These are phyloP conservation scores for Tetraselmis chui DNA, from an alignment of 139 green algal species.

Conservation along the genomic window DNA sequence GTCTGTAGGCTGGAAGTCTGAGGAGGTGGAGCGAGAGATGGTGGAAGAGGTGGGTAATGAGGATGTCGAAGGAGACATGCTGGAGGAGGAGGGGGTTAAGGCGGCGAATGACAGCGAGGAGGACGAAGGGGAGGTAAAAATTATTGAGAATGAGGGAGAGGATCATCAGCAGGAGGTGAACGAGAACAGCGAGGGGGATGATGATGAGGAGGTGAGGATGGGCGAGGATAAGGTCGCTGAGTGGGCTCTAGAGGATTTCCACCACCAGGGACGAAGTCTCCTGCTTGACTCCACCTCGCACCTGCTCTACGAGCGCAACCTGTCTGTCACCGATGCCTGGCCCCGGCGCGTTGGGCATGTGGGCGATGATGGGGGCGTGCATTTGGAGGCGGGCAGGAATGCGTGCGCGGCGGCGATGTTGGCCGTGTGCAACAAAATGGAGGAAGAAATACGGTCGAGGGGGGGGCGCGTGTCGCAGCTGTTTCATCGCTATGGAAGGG, in stretches of 20 bases:
- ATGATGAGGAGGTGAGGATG: no score
- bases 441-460: constrained; percentile 22
- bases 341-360: background rate
- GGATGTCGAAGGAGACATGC: no score
- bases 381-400: background rate
- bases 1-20: no score
- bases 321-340: background rate
- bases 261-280: background rate
- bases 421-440: constrained; percentile 16
- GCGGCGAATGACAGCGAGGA: no score
- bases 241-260: background rate
- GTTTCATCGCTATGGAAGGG: constrained; percentile 20
- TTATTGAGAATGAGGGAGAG: no score
- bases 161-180: no score
- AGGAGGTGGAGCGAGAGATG: no score
- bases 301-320: constrained; percentile 14
- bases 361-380: background rate
- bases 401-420: background rate
- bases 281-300: constrained; percentile 16
- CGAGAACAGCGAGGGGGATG: no score
- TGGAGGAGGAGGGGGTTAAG: no score
- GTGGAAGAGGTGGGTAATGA: no score
- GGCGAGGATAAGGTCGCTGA: no score
- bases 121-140: no score
- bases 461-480: constrained; percentile 15